Evolutionary conservation across 129 eudicot species (phyloP).

Genomic region (Saposhnikovia divaricata): DNA sequence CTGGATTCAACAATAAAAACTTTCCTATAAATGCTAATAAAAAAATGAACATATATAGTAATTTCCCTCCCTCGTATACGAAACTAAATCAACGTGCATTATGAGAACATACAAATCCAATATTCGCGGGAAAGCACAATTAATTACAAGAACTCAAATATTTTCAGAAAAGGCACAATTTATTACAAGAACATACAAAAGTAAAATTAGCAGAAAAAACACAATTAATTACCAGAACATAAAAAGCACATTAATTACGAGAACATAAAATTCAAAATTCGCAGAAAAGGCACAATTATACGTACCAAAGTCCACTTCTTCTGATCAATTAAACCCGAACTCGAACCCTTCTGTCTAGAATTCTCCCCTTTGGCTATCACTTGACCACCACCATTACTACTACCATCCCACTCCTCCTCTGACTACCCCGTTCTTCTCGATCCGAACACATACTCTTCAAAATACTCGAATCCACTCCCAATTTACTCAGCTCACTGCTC

Average conservation of each 20-base stretch:
- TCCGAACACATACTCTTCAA: slow-evolving; percentile 26
- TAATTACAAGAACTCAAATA: neutral
- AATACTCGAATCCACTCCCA: slow-evolving; percentile 34
- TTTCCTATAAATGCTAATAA: neutral
- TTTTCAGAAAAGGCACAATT: too few species aligned
- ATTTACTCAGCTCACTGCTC: slow-evolving; percentile 30
- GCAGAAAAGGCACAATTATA: neutral
- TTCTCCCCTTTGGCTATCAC: slow-evolving; percentile 19
- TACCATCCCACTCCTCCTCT: neutral
- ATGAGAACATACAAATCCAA: too few species aligned
- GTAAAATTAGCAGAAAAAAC: too few species aligned
- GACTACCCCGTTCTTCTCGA: slow-evolving; percentile 25
- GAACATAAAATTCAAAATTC: neutral
- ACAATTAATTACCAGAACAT: too few species aligned
- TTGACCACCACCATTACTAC: neutral
- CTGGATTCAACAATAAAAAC: neutral
- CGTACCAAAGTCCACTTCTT: slow-evolving; percentile 80
- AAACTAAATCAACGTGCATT: too few species aligned
- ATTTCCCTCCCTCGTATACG: too few species aligned
- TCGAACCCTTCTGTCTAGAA: slow-evolving; percentile 7
- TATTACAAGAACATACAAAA: too few species aligned
- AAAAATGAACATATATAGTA: neutral
- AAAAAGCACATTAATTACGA: too few species aligned
- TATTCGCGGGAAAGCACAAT: too few species aligned
- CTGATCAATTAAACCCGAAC: slow-evolving; percentile 26